Evolutionary conservation across 2,329 filamentous ascomycete species (phyloP).

Genomic region (Aureobasidium uvarum): DNA sequence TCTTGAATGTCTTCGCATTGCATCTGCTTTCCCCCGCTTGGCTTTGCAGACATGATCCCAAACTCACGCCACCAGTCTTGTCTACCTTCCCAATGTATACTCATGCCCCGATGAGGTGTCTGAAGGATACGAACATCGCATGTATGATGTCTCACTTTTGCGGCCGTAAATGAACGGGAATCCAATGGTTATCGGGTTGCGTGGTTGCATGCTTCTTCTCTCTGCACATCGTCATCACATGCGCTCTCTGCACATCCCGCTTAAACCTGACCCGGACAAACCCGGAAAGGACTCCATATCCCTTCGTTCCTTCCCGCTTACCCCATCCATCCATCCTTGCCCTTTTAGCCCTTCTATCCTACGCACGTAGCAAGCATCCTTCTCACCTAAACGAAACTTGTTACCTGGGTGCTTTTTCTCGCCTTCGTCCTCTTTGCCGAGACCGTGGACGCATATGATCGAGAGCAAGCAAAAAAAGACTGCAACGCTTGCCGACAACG

Average conservation of each 20-base stretch:
- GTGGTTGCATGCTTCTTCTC: background rate
- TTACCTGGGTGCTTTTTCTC: background rate
- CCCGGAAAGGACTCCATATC: background rate
- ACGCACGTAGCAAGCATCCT: background rate
- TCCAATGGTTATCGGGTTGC: background rate
- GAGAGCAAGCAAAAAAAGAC: background rate
- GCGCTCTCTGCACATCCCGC: background rate
- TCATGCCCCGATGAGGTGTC: background rate
- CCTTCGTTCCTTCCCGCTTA: background rate
- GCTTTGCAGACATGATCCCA: background rate
- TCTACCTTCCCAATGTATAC: slow-evolving; percentile 14
- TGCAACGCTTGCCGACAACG: background rate
- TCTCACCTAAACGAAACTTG: background rate
- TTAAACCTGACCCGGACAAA: background rate
- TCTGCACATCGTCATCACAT: background rate
- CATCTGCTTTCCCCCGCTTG: background rate
- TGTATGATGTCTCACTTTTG: slow-evolving; percentile 6
- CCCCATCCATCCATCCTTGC: background rate
- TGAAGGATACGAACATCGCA: background rate
- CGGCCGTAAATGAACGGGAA: background rate
- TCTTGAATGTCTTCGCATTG: background rate
- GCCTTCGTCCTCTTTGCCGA: background rate
- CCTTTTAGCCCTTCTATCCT: background rate
- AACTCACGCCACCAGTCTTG: background rate
- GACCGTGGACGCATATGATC: background rate